A percentile compares a stretch with the other conserved stretches of the same genome.
phyloP scores from a whole-genome alignment of 2,329 filamentous ascomycete genomes.

The Ambrosiella cleistominuta region DNA sequence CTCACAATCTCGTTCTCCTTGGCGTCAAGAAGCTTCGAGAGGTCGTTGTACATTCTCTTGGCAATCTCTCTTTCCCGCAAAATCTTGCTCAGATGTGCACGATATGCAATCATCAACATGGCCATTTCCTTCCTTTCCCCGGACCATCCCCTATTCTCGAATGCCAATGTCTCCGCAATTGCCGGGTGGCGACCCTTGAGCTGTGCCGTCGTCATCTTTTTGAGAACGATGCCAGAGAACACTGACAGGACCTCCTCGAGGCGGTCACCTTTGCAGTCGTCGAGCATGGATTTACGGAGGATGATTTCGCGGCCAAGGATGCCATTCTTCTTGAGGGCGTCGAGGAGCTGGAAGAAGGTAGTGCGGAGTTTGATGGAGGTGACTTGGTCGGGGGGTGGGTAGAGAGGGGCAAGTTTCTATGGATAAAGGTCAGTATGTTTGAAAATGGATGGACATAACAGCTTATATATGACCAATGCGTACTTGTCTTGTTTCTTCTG shows the following conservation, averaged over 20 bases:
- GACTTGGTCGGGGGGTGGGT: constrained; percentile 73
- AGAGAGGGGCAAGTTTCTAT: constrained; percentile 77
- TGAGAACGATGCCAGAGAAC: constrained; percentile 71
- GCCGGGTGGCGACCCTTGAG: constrained; percentile 26
- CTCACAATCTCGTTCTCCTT: constrained; percentile 43
- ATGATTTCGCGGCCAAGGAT: constrained; percentile 62
- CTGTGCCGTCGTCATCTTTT: constrained; percentile 35
- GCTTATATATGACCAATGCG: background rate
- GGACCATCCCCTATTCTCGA: constrained; percentile 40
- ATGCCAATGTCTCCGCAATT: constrained; percentile 35
- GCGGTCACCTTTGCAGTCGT: constrained; percentile 85
- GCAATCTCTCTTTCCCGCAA: constrained; percentile 43
- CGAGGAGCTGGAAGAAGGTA: constrained; percentile 63
- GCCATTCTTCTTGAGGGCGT: constrained; percentile 76
- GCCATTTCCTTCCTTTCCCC: constrained; percentile 38
- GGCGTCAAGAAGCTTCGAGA: constrained; percentile 43
- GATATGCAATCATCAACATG: constrained; percentile 57
- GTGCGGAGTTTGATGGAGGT: constrained; percentile 83
- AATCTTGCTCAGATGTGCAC: constrained; percentile 41
- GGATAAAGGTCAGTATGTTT: constrained; percentile 7
- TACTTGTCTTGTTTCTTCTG: constrained; percentile 56
- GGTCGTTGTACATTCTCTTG: constrained; percentile 40
- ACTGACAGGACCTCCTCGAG: constrained; percentile 70
- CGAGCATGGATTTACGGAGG: constrained; percentile 84
- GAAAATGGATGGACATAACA: background rate